Conservation (phyloP, 2,329 filamentous ascomycete species). For the Pyrenochaeta sp. region DNA sequence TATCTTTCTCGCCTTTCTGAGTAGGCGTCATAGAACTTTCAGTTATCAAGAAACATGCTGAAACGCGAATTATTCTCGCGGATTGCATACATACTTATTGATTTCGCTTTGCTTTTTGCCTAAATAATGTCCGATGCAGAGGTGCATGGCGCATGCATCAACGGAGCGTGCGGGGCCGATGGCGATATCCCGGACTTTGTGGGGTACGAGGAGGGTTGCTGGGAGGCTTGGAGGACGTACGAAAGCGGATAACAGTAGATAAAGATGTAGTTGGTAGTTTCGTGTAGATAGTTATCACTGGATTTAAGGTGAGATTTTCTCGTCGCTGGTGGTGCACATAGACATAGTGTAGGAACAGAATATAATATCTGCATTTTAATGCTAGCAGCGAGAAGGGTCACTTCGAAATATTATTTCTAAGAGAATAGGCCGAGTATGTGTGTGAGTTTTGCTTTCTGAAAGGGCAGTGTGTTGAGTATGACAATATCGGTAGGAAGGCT, state of each 20-base stretch:
- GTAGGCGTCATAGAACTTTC: slow-evolving; percentile 16
- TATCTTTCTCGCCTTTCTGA: slow-evolving; percentile 10
- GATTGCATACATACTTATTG: background rate
- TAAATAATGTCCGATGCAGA: background rate
- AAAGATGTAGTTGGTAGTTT: background rate
- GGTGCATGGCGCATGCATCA: background rate
- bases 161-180: background rate
- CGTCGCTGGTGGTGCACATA: background rate
- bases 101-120: slow-evolving; percentile 1
- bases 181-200: background rate
- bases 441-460: background rate
- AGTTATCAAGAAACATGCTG: slow-evolving; percentile 5
- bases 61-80: background rate
- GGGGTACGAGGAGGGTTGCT: background rate
- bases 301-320: background rate
- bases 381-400: background rate
- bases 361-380: background rate
- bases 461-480: no score
- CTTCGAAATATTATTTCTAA: background rate
- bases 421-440: background rate
- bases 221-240: background rate
- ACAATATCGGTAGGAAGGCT: no score
- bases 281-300: background rate
- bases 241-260: background rate
- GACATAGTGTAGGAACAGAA: background rate